These are phyloP conservation scores for Aspergillus hancockii DNA, from an alignment of 495 filamentous ascomycete species.

Conservation along the genomic window DNA sequence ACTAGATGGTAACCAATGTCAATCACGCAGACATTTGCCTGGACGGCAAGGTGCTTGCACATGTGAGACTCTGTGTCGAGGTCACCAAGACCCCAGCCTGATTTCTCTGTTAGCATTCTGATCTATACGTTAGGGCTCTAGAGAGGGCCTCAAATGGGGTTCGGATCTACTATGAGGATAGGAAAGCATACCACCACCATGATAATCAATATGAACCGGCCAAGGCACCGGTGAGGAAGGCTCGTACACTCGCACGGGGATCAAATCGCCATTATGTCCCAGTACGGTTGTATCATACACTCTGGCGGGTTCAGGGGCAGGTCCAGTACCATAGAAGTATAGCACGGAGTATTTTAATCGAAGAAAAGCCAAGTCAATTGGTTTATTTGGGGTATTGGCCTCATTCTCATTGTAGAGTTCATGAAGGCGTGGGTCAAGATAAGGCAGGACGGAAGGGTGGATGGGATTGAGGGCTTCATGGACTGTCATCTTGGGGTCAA, in stretches of 20 bases:
- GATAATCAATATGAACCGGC: constrained; percentile 50
- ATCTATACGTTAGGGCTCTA: not conserved
- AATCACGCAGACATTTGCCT: constrained; percentile 46
- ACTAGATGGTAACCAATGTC: constrained; percentile 56
- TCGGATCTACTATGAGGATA: not conserved
- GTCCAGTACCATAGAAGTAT: constrained; percentile 32
- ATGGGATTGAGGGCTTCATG: constrained; percentile 36
- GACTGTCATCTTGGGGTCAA: not conserved
- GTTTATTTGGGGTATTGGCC: constrained; percentile 29
- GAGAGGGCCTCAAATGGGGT: not conserved
- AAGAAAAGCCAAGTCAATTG: constrained; percentile 29
- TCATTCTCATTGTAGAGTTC: constrained; percentile 33
- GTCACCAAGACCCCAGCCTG: constrained; percentile 51
- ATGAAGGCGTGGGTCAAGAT: constrained; percentile 32
- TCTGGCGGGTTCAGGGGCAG: constrained; percentile 26
- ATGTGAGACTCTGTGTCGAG: constrained; percentile 40
- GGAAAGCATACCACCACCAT: constrained; percentile 32
- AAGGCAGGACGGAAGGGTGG: constrained; percentile 27
- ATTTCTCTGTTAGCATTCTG: constrained; percentile 16
- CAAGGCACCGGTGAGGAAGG: constrained; percentile 44
- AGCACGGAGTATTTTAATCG: constrained; percentile 32
- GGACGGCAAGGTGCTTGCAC: constrained; percentile 32
- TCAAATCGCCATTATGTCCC: constrained; percentile 41
- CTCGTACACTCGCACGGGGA: constrained; percentile 46
- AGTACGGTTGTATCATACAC: constrained; percentile 35